These are phyloP conservation scores for Coleophoma eucalyptorum DNA, from an alignment of 2,329 filamentous ascomycete genomes.

Conservation along the genomic window DNA sequence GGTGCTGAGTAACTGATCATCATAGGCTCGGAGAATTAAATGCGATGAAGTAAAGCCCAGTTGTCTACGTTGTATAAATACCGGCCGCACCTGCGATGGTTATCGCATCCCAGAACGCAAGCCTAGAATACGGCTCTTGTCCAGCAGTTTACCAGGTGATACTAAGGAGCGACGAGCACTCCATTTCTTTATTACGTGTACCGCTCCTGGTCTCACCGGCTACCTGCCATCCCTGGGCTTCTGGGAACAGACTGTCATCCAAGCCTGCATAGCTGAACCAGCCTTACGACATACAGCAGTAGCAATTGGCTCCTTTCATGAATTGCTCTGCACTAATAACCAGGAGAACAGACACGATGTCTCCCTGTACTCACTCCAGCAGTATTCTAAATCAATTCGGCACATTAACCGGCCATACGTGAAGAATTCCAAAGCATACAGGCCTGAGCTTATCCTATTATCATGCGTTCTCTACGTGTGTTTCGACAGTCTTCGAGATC, in stretches of 20 bases:
- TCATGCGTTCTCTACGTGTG: neutral
- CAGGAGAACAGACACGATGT: neutral
- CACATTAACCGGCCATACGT: neutral
- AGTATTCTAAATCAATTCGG: neutral
- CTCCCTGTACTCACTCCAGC: neutral
- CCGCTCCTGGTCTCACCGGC: neutral
- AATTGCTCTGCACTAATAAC: neutral
- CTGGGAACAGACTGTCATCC: neutral
- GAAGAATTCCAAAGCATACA: neutral
- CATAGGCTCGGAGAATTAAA: too few relatives aligned
- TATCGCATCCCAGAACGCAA: too few relatives aligned
- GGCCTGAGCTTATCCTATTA: neutral
- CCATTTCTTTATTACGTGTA: neutral
- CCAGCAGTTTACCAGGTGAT: neutral
- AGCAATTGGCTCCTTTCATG: neutral
- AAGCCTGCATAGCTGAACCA: neutral
- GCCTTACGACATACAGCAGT: neutral
- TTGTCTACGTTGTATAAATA: too few relatives aligned
- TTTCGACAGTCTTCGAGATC: neutral
- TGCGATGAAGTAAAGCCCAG: too few relatives aligned
- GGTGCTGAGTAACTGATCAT: too few relatives aligned
- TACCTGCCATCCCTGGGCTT: neutral
- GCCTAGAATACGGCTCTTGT: too few relatives aligned
- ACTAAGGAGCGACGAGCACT: neutral
- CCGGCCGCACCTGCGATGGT: too few relatives aligned